Evolutionary conservation across 768 basidiomycete genomes (phyloP).

Genomic region (Auriculariales sp.): DNA sequence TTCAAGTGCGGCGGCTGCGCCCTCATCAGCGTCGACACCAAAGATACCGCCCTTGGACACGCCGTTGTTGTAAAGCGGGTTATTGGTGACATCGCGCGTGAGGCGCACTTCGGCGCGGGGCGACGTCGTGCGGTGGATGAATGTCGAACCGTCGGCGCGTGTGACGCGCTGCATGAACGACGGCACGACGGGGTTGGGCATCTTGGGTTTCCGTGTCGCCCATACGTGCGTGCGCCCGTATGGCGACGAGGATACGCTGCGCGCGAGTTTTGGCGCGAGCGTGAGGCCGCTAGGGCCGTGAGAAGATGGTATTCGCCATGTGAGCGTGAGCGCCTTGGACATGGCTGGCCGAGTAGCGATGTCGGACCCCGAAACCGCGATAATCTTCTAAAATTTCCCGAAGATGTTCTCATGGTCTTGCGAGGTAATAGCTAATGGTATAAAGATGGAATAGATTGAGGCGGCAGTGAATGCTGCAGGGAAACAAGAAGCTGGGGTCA

Average conservation of each 20-base stretch:
- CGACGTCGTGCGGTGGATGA: slow-evolving; percentile 79
- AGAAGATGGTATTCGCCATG: no score
- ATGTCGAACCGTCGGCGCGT: slow-evolving; percentile 79
- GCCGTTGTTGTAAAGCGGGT: slow-evolving; percentile 73
- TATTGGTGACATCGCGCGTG: slow-evolving; percentile 79
- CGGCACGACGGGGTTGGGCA: slow-evolving; percentile 76
- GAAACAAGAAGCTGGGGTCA: no score
- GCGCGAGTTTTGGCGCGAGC: slow-evolving; percentile 14
- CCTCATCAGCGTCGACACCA: not conserved
- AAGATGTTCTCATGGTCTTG: no score
- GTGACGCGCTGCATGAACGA: slow-evolving; percentile 77
- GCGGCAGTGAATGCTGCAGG: no score
- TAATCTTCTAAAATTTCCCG: no score
- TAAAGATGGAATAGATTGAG: no score
- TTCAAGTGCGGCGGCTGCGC: not conserved
- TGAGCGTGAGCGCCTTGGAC: no score
- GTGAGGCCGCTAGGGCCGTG: no score
- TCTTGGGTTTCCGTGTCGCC: slow-evolving; percentile 47
- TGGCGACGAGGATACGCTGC: slow-evolving; percentile 51
- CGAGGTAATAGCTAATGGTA: no score
- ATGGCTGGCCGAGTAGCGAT: no score
- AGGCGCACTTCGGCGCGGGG: slow-evolving; percentile 63
- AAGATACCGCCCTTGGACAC: slow-evolving; percentile 34
- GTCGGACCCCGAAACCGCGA: no score
- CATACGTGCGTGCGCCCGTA: slow-evolving; percentile 78